Evolutionary conservation across 257 asterid genomes (phyloP).

Genomic region (Penstemon barbatus): DNA sequence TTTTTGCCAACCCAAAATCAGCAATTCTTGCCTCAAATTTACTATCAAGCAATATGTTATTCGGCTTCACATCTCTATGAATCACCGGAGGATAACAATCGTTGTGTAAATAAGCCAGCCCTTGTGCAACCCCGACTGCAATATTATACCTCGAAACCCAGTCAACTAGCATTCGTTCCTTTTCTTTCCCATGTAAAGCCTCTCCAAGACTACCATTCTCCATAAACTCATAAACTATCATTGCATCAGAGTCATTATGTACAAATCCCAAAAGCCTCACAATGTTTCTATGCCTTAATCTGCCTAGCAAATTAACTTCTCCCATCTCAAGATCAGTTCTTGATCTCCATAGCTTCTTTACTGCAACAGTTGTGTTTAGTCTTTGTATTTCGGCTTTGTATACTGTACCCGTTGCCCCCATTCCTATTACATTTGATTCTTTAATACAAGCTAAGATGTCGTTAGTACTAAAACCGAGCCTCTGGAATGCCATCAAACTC

Average conservation of each 20-base stretch:
- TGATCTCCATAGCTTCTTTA: constrained; percentile 73
- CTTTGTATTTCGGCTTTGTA: constrained; percentile 67
- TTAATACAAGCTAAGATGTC: constrained; percentile 68
- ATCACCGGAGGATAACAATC: constrained; percentile 56
- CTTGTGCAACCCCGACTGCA: constrained; percentile 65
- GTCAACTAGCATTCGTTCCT: constrained; percentile 31
- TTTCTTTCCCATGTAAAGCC: constrained; percentile 38
- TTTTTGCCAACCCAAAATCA: constrained; percentile 60
- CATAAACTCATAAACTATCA: constrained; percentile 56
- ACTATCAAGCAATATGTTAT: constrained; percentile 50
- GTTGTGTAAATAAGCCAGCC: constrained; percentile 62
- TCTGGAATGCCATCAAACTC: constrained; percentile 83
- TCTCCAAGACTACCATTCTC: constrained; percentile 55
- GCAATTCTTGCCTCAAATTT: constrained; percentile 55
- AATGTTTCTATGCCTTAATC: constrained; percentile 53
- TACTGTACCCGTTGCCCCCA: constrained; percentile 75
- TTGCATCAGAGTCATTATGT: constrained; percentile 40
- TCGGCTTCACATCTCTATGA: constrained; percentile 60
- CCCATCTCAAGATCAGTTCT: constrained; percentile 56
- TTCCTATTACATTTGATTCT: constrained; percentile 72
- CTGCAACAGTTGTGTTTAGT: constrained; percentile 56
- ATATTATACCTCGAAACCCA: constrained; percentile 51
- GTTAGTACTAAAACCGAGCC: constrained; percentile 59
- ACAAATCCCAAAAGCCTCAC: constrained; percentile 50
- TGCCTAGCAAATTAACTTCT: constrained; percentile 68